Conservation (phyloP, 495 filamentous ascomycete species). For the Xylaria acuta region DNA sequence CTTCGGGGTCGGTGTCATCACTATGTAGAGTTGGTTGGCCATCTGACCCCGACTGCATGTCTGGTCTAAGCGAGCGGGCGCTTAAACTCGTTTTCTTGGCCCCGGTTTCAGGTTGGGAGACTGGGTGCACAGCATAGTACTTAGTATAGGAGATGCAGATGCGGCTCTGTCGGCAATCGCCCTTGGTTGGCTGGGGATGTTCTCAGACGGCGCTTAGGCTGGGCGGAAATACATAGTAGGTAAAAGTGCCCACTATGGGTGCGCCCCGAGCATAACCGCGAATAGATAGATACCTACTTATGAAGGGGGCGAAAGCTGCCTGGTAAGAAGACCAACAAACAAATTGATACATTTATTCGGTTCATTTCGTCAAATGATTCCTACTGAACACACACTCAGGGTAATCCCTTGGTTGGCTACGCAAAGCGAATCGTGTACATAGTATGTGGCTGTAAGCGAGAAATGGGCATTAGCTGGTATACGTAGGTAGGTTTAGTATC, state of each 20-base stretch:
- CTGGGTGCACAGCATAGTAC: not conserved
- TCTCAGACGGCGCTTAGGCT: not conserved
- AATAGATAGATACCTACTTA: not conserved
- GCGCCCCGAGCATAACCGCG: not conserved
- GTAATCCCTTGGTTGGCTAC: not conserved
- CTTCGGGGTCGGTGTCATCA: not conserved
- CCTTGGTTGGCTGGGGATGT: not conserved
- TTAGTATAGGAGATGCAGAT: not conserved
- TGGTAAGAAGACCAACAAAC: not conserved
- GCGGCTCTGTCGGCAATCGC: constrained; percentile 14
- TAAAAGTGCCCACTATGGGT: too few species aligned
- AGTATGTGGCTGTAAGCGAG: too few species aligned
- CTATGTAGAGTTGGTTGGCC: not conserved
- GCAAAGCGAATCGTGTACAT: not conserved
- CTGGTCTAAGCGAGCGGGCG: not conserved
- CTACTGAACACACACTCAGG: not conserved
- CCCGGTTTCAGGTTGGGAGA: not conserved
- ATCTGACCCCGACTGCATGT: not conserved
- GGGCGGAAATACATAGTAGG: too few species aligned
- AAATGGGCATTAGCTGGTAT: too few species aligned
- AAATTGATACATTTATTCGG: not conserved
- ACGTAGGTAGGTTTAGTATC: not conserved
- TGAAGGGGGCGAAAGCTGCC: not conserved
- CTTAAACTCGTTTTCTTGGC: not conserved
- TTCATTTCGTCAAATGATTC: not conserved